Base-by-base conservation (phyloP, 23 red algal species). In the Gracilaria gracilis region DNA sequence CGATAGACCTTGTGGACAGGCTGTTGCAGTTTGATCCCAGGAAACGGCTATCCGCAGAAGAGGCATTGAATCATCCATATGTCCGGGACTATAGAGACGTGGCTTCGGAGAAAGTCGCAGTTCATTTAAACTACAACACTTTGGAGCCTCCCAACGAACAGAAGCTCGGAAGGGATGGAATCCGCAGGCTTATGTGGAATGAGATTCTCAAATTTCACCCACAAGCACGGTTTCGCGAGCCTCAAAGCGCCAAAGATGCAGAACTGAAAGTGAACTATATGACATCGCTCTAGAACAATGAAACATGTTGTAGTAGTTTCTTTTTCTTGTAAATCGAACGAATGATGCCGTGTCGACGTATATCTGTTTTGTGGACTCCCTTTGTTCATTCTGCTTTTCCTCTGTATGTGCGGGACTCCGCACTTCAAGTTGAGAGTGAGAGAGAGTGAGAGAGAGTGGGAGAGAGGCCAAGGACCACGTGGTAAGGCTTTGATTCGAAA, bases 1-100 rank as follows among this genome's bases (percentile, higher is more conserved):
- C 82, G 2, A 61, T 93, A 64, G 97, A 99, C 80, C 88, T 99
- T 38, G 55, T 96, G n/a, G 76, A 88, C 51, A 83, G 77, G 61
- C 72, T 99, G 55, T 71, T 99, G 1, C 83, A 79, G 55, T 93
- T 99, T 88, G 94, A 99, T 76, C 97, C 97, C 28, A 57, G 71
- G 27, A 82, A 93, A 46, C 80, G 97, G 12, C 80, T 94, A 29
- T 93, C 89, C 25, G 97, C 93, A 16, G 92, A 75, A 33, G 91
- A 95, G 20, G 97, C 97, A 19, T 80, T 96, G 19, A 67, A 69
- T 24, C 97, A 99, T 69, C 93, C 93, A 28, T 99, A 93, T 82
- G 61, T 99, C 19, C 84, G 73, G 21, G 96, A 98, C 12, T 96
- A 72, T 71, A 54, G 88, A 24, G 94, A 96, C 72, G 25, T 78